A percentile compares a stretch with the other conserved stretches of the same genome.
phyloP scores from a whole-genome alignment of 2,329 filamentous ascomycete genomes.

The Rugonectria rugulosa region DNA sequence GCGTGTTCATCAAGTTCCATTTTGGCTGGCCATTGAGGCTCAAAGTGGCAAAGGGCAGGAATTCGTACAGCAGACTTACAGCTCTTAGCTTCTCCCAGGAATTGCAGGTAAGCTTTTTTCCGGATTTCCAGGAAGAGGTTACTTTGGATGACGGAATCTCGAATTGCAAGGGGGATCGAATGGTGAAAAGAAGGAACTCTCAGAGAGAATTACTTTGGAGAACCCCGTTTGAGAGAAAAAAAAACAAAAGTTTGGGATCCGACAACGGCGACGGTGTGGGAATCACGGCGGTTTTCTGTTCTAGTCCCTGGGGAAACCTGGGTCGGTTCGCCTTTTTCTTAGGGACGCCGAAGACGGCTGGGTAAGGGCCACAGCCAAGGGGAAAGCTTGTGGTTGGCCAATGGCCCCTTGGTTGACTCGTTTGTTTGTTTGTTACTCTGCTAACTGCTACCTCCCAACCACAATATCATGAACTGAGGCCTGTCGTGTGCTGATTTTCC shows the following conservation, averaged over 20 bases:
- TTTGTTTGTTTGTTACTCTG: background rate
- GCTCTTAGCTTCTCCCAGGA: constrained; percentile 1
- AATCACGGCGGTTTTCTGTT: constrained; percentile 31
- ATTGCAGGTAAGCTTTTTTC: constrained; percentile 1
- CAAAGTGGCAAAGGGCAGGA: background rate
- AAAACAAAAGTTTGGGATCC: constrained; percentile 29
- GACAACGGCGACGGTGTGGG: constrained; percentile 35
- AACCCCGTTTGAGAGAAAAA: constrained; percentile 23
- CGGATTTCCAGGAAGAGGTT: constrained; percentile 9
- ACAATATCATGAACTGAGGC: constrained; percentile 10
- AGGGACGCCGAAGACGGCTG: constrained; percentile 17
- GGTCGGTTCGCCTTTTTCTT: constrained; percentile 4
- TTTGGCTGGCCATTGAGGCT: background rate
- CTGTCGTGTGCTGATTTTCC: constrained; percentile 17
- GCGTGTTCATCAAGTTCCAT: background rate
- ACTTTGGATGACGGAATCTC: constrained; percentile 4
- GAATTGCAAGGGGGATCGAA: constrained; percentile 2
- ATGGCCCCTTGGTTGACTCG: background rate
- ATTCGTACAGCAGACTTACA: constrained; percentile 1
- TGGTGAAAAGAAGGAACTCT: constrained; percentile 3
- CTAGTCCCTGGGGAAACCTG: constrained; percentile 25
- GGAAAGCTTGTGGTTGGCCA: constrained; percentile 12
- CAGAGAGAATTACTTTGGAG: constrained; percentile 5
- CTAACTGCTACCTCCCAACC: constrained; percentile 10
- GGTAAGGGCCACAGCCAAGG: constrained; percentile 5